phyloP scores from a whole-genome alignment of 2,329 filamentous ascomycete genomes.

The Claviceps pazoutovae region DNA sequence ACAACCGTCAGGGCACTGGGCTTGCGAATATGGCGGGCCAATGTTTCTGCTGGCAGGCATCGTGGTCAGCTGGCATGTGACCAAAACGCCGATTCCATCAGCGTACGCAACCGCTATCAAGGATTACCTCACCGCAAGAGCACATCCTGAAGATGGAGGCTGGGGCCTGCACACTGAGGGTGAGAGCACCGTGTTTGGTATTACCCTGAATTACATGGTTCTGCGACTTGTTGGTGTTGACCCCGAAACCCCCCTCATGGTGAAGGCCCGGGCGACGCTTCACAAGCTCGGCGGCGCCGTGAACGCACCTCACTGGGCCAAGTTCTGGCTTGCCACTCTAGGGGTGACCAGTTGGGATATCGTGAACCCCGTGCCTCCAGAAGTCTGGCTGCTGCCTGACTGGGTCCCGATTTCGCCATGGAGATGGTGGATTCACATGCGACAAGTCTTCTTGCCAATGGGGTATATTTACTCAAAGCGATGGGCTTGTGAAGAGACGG shows the following conservation, averaged over 20 bases:
- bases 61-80: conserved; percentile 77
- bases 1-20: conserved; percentile 83
- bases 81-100: conserved; percentile 70
- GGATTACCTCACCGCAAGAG: conserved; percentile 78
- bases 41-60: conserved; percentile 88
- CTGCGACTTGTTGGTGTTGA: conserved; percentile 72
- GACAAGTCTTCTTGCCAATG: conserved; percentile 92
- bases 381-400: conserved; percentile 84
- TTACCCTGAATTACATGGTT: conserved; percentile 70
- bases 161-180: conserved; percentile 96
- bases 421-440: conserved; percentile 97
- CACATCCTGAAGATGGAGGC: conserved; percentile 78
- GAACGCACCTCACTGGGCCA: conserved; percentile 86
- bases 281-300: conserved; percentile 77
- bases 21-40: conserved; percentile 91
- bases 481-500: conserved; percentile 64
- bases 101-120: conserved; percentile 77
- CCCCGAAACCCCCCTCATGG: conserved; percentile 71
- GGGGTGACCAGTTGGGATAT: conserved; percentile 80
- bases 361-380: conserved; percentile 86
- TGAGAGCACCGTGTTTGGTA: conserved; percentile 84
- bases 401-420: conserved; percentile 83
- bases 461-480: conserved; percentile 74
- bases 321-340: conserved; percentile 82
- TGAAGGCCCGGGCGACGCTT: conserved; percentile 68